A percentile compares a stretch with the other conserved stretches of the same genome.
phyloP scores from a whole-genome alignment of 305 asterid genomes.

The Fraxinus ornus region DNA sequence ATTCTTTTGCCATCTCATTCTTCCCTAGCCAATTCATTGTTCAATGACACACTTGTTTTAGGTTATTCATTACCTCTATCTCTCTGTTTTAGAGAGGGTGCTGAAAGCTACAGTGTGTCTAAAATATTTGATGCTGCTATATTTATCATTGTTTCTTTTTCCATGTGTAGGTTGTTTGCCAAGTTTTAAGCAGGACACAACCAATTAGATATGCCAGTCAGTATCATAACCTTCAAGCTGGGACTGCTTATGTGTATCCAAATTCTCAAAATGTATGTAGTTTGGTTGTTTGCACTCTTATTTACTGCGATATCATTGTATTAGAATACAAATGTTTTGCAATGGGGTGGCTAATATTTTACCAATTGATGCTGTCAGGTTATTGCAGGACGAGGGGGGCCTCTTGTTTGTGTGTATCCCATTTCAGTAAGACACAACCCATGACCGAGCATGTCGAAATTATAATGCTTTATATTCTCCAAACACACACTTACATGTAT shows the following conservation, averaged over 20 bases:
- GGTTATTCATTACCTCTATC: not conserved
- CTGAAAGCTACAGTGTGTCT: not conserved
- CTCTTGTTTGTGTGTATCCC: conserved; percentile 36
- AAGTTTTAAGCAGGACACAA: conserved; percentile 32
- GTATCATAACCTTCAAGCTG: conserved; percentile 38
- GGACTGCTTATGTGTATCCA: conserved; percentile 37
- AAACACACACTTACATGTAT: not conserved
- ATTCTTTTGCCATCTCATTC: not conserved
- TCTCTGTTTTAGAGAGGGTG: not conserved
- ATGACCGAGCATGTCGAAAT: not conserved
- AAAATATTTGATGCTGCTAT: not conserved
- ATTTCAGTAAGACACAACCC: not conserved
- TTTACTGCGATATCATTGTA: not conserved
- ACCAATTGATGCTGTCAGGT: not conserved
- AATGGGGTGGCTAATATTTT: not conserved
- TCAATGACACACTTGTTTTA: not conserved
- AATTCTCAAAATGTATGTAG: conserved; percentile 40
- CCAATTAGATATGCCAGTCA: conserved; percentile 39
- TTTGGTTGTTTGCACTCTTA: not conserved
- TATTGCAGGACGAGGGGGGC: conserved; percentile 7
- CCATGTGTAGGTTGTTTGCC: conserved; percentile 34
- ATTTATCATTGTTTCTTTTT: not conserved
- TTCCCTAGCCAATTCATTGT: not conserved
- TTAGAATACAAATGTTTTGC: not conserved
- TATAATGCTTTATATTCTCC: not conserved